phyloP scores from a whole-genome alignment of 2,329 filamentous ascomycete species.

The Venturia oleaginea region DNA sequence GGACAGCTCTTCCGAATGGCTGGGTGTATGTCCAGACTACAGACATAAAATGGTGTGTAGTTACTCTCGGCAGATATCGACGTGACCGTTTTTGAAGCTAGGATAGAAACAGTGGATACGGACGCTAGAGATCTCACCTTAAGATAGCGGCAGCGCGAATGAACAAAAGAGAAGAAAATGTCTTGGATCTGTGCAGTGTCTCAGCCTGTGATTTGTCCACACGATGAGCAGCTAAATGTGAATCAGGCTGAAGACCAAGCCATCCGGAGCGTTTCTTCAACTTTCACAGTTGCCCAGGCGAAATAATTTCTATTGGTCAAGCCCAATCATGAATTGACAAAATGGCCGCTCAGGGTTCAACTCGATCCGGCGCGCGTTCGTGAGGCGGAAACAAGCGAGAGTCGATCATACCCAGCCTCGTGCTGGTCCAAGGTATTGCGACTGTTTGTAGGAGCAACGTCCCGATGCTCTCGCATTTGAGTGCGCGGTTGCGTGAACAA shows the following conservation, averaged over 20 bases:
- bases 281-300: neutral
- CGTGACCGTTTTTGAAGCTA: neutral
- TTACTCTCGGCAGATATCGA: neutral
- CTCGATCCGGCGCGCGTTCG: neutral
- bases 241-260: neutral
- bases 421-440: neutral
- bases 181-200: neutral
- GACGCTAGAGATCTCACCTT: neutral
- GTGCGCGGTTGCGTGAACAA: neutral
- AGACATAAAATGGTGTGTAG: neutral
- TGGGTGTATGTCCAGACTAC: neutral
- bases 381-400: neutral
- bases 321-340: neutral
- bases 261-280: neutral
- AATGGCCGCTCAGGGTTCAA: neutral
- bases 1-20: neutral
- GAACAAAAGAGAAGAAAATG: neutral
- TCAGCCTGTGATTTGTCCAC: neutral
- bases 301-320: neutral
- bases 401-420: neutral
- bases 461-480: neutral
- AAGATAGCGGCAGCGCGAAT: neutral
- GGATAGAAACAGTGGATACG: neutral
- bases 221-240: neutral
- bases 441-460: neutral